Conservation (phyloP, 179 eudicot species). For the Spergularia azorica region DNA sequence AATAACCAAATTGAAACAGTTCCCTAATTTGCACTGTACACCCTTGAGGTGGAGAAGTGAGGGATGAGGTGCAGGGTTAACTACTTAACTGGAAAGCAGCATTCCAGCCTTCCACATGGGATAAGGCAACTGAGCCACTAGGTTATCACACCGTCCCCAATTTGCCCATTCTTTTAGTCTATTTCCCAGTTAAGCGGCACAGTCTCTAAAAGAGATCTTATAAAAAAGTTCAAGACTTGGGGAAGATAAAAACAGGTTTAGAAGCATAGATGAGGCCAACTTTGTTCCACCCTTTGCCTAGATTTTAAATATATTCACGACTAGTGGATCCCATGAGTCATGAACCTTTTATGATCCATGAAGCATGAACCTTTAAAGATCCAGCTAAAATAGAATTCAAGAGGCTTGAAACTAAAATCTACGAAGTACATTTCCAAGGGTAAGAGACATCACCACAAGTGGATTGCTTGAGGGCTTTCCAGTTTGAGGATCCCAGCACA, state of each 20-base stretch:
- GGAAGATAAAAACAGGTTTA: not conserved
- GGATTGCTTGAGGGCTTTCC: conserved; percentile 80
- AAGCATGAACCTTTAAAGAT: not conserved
- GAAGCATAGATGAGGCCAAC: not conserved
- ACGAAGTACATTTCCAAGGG: not conserved
- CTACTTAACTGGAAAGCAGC: not conserved
- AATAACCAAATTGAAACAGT: not conserved
- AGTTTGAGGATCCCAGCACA: conserved; percentile 90
- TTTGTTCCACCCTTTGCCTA: not conserved
- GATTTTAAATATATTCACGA: not conserved
- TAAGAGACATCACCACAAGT: conserved; percentile 53
- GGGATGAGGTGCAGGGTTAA: no score
- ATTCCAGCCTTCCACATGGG: not conserved
- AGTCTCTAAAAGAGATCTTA: no score
- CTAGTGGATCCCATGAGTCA: no score
- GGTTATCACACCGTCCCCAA: not conserved
- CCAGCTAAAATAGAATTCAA: not conserved
- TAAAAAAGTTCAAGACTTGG: no score
- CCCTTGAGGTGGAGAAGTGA: no score
- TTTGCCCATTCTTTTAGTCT: not conserved
- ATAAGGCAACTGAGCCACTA: not conserved
- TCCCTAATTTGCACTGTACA: not conserved
- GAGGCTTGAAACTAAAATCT: not conserved
- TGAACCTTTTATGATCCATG: not conserved
- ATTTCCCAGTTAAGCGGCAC: no score